Evolutionary conservation across 331 rosid species (phyloP).

Genomic region (Saraca asoca): DNA sequence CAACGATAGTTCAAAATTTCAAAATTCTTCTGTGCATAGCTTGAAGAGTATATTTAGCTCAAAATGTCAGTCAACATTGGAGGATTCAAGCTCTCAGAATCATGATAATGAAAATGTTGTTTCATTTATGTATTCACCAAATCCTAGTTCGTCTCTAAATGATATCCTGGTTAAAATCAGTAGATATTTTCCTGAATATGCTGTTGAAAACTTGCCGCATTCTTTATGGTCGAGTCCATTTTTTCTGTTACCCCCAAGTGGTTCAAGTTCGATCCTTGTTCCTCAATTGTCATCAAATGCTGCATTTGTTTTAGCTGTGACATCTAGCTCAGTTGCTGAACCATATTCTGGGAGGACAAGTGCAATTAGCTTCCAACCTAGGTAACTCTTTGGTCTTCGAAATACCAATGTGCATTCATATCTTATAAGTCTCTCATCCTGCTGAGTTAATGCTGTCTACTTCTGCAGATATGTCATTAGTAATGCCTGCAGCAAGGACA

Average conservation of each 20-base stretch:
- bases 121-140: slow-evolving; percentile 77
- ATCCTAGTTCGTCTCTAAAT: slow-evolving; percentile 54
- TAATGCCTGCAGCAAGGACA: slow-evolving; percentile 88
- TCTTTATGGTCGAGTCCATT: slow-evolving; percentile 80
- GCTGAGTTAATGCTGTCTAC: slow-evolving; percentile 33
- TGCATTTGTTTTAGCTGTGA: slow-evolving; percentile 71
- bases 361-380: slow-evolving; percentile 89
- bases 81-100: slow-evolving; percentile 47
- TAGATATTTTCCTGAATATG: slow-evolving; percentile 51
- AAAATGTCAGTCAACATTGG: slow-evolving; percentile 37
- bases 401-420: background rate
- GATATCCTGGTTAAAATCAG: slow-evolving; percentile 72
- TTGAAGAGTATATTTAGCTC: slow-evolving; percentile 39
- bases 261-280: slow-evolving; percentile 77
- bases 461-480: slow-evolving; percentile 81
- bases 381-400: slow-evolving; percentile 48
- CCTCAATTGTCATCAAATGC: slow-evolving; percentile 71
- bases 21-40: slow-evolving; percentile 37
- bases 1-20: slow-evolving; percentile 33
- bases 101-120: slow-evolving; percentile 60
- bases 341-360: slow-evolving; percentile 73
- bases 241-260: slow-evolving; percentile 85
- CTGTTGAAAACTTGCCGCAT: slow-evolving; percentile 38
- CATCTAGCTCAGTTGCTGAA: slow-evolving; percentile 69
- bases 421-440: background rate